Conservation (phyloP, 495 filamentous ascomycete genomes). For the Aspergillus heteromorphus region DNA sequence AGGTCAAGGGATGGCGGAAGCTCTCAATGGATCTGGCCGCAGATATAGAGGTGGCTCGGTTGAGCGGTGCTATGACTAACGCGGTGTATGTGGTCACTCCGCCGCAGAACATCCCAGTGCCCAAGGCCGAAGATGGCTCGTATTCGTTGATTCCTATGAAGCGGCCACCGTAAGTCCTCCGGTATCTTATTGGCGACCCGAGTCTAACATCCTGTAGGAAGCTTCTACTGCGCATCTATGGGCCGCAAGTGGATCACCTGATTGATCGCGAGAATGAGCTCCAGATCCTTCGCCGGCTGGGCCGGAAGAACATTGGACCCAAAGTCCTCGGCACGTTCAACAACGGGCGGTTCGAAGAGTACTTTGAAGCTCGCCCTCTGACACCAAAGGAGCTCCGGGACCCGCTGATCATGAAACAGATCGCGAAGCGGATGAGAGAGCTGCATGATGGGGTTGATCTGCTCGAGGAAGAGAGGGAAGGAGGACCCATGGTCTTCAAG, state of each 20-base stretch:
- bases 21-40: conserved; percentile 65
- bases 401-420: conserved; percentile 80
- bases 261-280: conserved; percentile 92
- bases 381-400: conserved; percentile 71
- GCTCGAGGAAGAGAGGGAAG: conserved; percentile 66
- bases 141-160: conserved; percentile 36
- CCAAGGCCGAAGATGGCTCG: conserved; percentile 32
- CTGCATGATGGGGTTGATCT: conserved; percentile 91
- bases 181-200: background rate
- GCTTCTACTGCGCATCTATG: conserved; percentile 87
- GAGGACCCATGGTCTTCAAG: conserved; percentile 75
- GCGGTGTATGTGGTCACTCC: conserved; percentile 91
- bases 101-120: conserved; percentile 50
- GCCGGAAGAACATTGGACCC: conserved; percentile 87
- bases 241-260: conserved; percentile 89
- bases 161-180: conserved; percentile 47
- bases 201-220: conserved; percentile 49
- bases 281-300: conserved; percentile 77
- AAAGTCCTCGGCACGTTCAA: conserved; percentile 87
- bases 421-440: conserved; percentile 98
- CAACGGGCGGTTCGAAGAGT: conserved; percentile 97
- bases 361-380: conserved; percentile 74
- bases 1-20: conserved; percentile 82
- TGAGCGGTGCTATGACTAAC: conserved; percentile 94
- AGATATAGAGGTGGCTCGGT: conserved; percentile 73